A percentile compares a stretch with the other conserved stretches of the same genome.
Evolutionary conservation across 148 eudicot species (phyloP).

Genomic region (Polygonum aviculare): DNA sequence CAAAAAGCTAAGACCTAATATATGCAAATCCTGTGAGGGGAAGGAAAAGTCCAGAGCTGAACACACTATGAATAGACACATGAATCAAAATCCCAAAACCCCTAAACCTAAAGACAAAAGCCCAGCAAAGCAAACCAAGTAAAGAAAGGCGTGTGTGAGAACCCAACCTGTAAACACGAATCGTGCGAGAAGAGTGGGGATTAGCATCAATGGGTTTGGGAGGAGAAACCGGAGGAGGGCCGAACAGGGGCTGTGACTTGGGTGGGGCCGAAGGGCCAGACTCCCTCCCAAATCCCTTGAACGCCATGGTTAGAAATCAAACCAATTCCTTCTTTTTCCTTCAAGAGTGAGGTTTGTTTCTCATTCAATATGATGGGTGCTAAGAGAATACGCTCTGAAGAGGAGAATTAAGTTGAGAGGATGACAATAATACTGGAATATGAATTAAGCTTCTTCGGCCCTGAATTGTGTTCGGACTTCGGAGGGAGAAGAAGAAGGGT

Average conservation of each 20-base stretch:
- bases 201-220: neutral
- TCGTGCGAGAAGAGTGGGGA: neutral
- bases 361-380: neutral
- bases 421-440: too few relatives aligned
- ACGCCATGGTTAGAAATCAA: slow-evolving; percentile 15
- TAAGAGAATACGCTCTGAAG: too few relatives aligned
- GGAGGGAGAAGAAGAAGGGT: too few relatives aligned
- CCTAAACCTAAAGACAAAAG: neutral
- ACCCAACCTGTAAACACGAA: slow-evolving; percentile 1
- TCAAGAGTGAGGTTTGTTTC: neutral
- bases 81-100: neutral
- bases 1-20: neutral
- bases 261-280: slow-evolving; percentile 23
- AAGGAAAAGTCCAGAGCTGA: neutral
- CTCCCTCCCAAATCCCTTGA: slow-evolving; percentile 24
- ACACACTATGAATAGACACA: neutral
- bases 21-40: neutral
- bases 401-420: too few relatives aligned
- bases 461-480: too few relatives aligned
- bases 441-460: too few relatives aligned
- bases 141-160: neutral
- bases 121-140: neutral
- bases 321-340: neutral
- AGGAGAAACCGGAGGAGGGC: slow-evolving; percentile 14
- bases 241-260: slow-evolving; percentile 17